Conservation (phyloP, 257 asterid species). For the Solanum neorickii region DNA sequence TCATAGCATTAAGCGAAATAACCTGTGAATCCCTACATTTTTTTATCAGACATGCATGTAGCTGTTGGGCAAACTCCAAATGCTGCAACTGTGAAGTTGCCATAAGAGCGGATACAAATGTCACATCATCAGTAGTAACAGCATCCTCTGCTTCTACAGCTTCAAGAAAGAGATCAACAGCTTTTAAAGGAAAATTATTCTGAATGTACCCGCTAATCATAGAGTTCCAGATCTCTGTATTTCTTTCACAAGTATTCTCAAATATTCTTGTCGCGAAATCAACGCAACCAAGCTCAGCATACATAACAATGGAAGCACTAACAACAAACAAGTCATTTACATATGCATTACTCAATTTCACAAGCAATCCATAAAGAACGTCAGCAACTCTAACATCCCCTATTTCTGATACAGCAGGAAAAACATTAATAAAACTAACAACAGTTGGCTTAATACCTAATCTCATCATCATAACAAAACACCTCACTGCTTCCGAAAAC, state of each 20-base stretch:
- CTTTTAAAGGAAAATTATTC: conserved; percentile 32
- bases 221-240: conserved; percentile 64
- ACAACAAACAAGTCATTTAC: conserved; percentile 48
- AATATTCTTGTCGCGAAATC: conserved; percentile 41
- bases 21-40: conserved; percentile 28
- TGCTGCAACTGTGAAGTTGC: conserved; percentile 61
- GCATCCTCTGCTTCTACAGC: conserved; percentile 34
- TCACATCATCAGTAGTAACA: conserved; percentile 41
- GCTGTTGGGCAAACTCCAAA: conserved; percentile 37
- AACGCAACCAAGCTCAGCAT: conserved; percentile 52
- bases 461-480: conserved; percentile 50
- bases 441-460: conserved; percentile 40
- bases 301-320: conserved; percentile 71
- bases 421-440: conserved; percentile 53
- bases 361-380: conserved; percentile 39
- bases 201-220: conserved; percentile 58
- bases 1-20: conserved; percentile 36
- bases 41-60: conserved; percentile 52
- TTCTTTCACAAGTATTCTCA: conserved; percentile 45
- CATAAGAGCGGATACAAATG: conserved; percentile 45
- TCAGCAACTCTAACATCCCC: conserved; percentile 33
- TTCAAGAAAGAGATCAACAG: conserved; percentile 38
- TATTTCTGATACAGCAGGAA: conserved; percentile 42
- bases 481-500: conserved; percentile 37
- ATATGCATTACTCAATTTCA: conserved; percentile 37